Conservation (phyloP, 192 early-diverging fungal genomes). For the Neocallimastix lanati region DNA sequence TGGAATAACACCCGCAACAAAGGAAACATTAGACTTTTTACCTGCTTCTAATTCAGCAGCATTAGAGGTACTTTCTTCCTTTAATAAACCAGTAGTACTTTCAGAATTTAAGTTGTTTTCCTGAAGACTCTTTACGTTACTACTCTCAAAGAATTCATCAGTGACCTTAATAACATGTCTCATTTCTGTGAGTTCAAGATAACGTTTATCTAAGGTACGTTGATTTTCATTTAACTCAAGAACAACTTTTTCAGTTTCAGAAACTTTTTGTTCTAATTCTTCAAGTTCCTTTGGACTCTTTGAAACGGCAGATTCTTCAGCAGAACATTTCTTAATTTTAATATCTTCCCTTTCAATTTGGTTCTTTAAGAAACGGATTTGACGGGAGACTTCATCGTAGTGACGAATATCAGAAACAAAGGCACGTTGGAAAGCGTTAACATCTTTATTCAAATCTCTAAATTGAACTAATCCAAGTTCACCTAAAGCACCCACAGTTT, state of each 20-base stretch:
- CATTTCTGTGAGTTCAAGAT: slow-evolving; percentile 75
- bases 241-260: slow-evolving; percentile 64
- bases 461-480: slow-evolving; percentile 89
- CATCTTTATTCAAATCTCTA: slow-evolving; percentile 84
- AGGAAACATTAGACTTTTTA: slow-evolving; percentile 8
- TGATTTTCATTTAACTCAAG: slow-evolving; percentile 71
- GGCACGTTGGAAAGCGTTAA: slow-evolving; percentile 90
- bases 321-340: slow-evolving; percentile 10
- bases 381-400: slow-evolving; percentile 93
- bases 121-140: slow-evolving; percentile 17
- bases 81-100: neutral
- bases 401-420: slow-evolving; percentile 90
- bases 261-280: slow-evolving; percentile 66
- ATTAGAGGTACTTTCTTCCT: slow-evolving; percentile 12
- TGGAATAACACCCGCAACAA: slow-evolving; percentile 88
- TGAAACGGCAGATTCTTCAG: slow-evolving; percentile 11
- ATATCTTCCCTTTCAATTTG: slow-evolving; percentile 70
- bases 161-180: slow-evolving; percentile 80
- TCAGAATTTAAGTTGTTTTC: slow-evolving; percentile 7
- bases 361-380: slow-evolving; percentile 43
- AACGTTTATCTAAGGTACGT: slow-evolving; percentile 70
- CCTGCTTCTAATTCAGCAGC: slow-evolving; percentile 10
- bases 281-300: slow-evolving; percentile 80
- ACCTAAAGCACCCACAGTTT: slow-evolving; percentile 27
- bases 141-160: slow-evolving; percentile 54